phyloP scores from a whole-genome alignment of 2,329 filamentous ascomycete species.

The Fusarium haematococcum region DNA sequence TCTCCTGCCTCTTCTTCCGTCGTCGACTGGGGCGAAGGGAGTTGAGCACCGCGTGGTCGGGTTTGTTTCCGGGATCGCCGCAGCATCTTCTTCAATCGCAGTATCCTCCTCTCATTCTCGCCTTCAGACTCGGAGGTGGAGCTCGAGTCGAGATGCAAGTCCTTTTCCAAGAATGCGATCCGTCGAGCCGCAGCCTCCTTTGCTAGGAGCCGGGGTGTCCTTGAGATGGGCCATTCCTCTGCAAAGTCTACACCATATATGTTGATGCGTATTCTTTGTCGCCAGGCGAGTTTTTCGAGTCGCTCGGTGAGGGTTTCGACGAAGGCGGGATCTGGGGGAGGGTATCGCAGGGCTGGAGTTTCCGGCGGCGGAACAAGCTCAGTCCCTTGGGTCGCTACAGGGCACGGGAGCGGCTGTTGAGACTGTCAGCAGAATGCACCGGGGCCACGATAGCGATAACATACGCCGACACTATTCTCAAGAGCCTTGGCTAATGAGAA shows the following conservation, averaged over 20 bases:
- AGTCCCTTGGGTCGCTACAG: not conserved
- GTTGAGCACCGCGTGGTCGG: not conserved
- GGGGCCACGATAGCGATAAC: not conserved
- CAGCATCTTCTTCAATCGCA: not conserved
- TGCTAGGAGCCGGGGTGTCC: not conserved
- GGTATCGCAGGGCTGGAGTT: not conserved
- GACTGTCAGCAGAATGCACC: not conserved
- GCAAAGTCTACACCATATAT: not conserved
- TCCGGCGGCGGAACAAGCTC: not conserved
- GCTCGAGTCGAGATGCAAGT: not conserved
- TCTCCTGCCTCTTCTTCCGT: not conserved
- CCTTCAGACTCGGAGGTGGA: not conserved
- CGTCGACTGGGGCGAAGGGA: not conserved
- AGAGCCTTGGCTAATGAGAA: not conserved
- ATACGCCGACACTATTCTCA: not conserved
- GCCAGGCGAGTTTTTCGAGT: not conserved
- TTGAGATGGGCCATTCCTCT: not conserved
- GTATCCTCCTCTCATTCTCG: not conserved
- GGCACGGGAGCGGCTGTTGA: not conserved
- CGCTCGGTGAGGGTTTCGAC: not conserved
- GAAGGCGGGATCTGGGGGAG: not conserved
- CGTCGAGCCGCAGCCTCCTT: not conserved
- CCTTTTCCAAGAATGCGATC: not conserved
- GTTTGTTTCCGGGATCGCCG: not conserved
- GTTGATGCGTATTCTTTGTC: not conserved